Base-by-base conservation (phyloP, 768 basidiomycete genomes). In the Pisolithus albus region DNA sequence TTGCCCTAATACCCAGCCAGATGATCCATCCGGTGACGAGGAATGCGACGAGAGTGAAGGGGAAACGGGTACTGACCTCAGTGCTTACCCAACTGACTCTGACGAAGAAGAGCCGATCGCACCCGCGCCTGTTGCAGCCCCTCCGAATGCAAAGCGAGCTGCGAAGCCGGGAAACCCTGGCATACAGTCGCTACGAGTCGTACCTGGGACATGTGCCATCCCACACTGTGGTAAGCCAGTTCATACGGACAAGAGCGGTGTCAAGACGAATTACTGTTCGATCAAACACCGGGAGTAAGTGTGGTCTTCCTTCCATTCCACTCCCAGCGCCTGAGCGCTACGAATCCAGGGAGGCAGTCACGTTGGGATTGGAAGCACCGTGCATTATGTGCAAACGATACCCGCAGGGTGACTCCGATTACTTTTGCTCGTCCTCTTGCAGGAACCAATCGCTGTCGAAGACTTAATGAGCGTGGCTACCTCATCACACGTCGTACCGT, bases 381-480 rank as follows among this genome's bases (percentile, higher is more conserved):
- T 84, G 83, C 56, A 83, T 86, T 58, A 79, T 84, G 80, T 86
- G 83, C 58, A 64, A 81, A 58, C 70, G 67, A 39, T 68, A 77
- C 53, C 83, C 83, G 19, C 83, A 85, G 62, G 75, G 77, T 51
- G 40, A 15, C 37, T 69, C 62, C 5, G 82, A 85, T 67, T 82
- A 84, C 62, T 85, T 85, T 62, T 85, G 83, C 57, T 73, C 78
- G 16, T 66, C 71, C 51, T 70, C 70, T 3, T 85, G 83, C 63
- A 75, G 75, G 58, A 79, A 83, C 42, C 76, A 82, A 56, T 79
- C 83, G 39, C 64, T 81, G 73, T 74, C 70, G 50, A 84, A 84
- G 66, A 57, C 67, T 43, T 65, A 34, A 34, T 15, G 1, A 34
- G 13, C 34, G 5, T 34, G 34, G 15, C 34, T 34, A 5, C 34